Evolutionary conservation across 495 filamentous ascomycete species (phyloP).

Genomic region (Annulohypoxylon maeteangense): DNA sequence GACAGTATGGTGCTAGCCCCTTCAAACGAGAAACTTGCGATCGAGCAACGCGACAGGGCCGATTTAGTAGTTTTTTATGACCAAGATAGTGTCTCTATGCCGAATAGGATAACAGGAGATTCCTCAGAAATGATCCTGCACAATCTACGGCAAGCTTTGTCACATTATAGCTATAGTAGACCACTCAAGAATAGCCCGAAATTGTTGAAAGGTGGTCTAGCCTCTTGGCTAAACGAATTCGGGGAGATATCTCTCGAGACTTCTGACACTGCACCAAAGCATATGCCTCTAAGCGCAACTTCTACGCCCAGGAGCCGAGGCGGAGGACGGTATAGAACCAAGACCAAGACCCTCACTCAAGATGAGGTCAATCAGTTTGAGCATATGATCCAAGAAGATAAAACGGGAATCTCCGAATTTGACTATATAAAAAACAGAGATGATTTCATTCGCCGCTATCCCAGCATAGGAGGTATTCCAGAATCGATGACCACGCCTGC

Average conservation of each 20-base stretch:
- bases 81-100: slow-evolving; percentile 64
- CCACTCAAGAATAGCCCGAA: slow-evolving; percentile 74
- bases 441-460: slow-evolving; percentile 85
- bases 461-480: slow-evolving; percentile 73
- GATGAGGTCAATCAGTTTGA: slow-evolving; percentile 56
- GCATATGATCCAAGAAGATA: slow-evolving; percentile 55
- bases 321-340: slow-evolving; percentile 21
- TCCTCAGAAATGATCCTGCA: slow-evolving; percentile 68
- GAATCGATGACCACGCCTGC: slow-evolving; percentile 74
- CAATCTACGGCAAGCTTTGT: slow-evolving; percentile 80
- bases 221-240: slow-evolving; percentile 84
- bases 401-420: slow-evolving; percentile 54
- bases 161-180: slow-evolving; percentile 80
- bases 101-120: slow-evolving; percentile 52
- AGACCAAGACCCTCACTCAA: slow-evolving; percentile 41
- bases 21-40: slow-evolving; percentile 74
- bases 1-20: slow-evolving; percentile 86
- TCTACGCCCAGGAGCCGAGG: slow-evolving; percentile 22
- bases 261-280: slow-evolving; percentile 40
- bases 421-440: slow-evolving; percentile 65
- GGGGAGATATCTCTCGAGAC: slow-evolving; percentile 72
- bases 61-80: slow-evolving; percentile 94
- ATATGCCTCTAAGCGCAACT: slow-evolving; percentile 33
- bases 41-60: slow-evolving; percentile 79
- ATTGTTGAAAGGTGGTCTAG: slow-evolving; percentile 81